Conservation (phyloP, 306 rosid genomes). For the Oemleria cerasiformis region DNA sequence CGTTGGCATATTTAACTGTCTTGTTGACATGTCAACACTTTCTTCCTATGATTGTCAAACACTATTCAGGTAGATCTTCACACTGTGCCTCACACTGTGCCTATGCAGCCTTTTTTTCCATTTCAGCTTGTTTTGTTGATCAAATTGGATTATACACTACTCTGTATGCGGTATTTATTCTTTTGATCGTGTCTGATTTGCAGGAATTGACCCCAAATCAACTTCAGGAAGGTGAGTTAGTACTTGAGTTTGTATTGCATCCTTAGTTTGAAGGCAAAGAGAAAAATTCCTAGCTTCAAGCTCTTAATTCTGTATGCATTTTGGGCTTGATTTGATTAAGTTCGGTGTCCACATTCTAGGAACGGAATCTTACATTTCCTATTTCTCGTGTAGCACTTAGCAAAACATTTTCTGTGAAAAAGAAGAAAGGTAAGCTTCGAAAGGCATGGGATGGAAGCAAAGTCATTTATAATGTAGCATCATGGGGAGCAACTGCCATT, state of each 20-base stretch:
- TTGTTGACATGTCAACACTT: neutral
- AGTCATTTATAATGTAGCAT: conserved; percentile 91
- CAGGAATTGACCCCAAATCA: conserved; percentile 94
- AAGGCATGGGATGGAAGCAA: conserved; percentile 99
- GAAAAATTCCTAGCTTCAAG: neutral
- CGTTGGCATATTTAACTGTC: neutral
- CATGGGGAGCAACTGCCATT: conserved; percentile 97
- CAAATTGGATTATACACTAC: neutral
- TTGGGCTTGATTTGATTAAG: conserved; percentile 11
- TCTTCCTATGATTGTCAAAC: neutral
- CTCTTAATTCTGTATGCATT: neutral
- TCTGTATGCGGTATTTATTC: neutral
- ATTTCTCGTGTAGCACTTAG: conserved; percentile 60
- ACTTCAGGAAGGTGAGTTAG: conserved; percentile 79
- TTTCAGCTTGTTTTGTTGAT: conserved; percentile 1
- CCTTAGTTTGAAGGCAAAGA: neutral
- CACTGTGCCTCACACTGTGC: neutral
- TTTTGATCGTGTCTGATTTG: conserved; percentile 34
- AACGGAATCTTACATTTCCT: conserved; percentile 35
- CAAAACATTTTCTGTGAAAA: conserved; percentile 89
- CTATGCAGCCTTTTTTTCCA: neutral
- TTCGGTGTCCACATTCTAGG: neutral
- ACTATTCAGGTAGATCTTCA: neutral
- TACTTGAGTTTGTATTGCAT: neutral
- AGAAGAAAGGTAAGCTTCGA: conserved; percentile 87